phyloP scores from a whole-genome alignment of 768 basidiomycete genomes.

The Auricularia sp. region DNA sequence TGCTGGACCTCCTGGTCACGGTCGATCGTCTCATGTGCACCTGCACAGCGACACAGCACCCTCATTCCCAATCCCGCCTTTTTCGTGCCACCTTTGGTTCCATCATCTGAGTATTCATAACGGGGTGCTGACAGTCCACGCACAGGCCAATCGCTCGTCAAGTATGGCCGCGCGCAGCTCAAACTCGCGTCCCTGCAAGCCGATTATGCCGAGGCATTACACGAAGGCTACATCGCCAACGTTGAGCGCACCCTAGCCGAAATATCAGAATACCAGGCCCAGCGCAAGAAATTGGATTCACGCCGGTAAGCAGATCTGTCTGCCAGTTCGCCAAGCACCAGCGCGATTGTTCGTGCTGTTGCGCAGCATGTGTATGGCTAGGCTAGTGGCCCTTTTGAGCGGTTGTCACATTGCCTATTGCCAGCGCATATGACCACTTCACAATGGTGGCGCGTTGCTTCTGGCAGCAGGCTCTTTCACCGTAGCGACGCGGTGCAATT shows the following conservation, averaged over 20 bases:
- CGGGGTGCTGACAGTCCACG: too few species aligned
- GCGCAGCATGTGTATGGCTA: background rate
- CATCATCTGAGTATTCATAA: too few species aligned
- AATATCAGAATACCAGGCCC: constrained; percentile 72
- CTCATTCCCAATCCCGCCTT: too few species aligned
- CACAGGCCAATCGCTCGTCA: constrained; percentile 60
- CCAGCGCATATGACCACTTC: too few species aligned
- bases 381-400: background rate
- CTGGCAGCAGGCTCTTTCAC: too few species aligned
- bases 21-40: too few species aligned
- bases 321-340: constrained; percentile 8
- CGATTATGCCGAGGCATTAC: constrained; percentile 59
- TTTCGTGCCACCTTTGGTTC: background rate
- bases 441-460: too few species aligned
- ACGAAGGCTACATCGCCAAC: constrained; percentile 61
- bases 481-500: background rate
- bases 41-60: too few species aligned
- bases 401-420: too few species aligned
- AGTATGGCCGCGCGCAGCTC: constrained; percentile 75
- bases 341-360: background rate
- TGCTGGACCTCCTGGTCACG: too few species aligned
- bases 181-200: constrained; percentile 80
- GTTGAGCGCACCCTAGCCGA: constrained; percentile 57
- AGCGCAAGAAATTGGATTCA: constrained; percentile 81
- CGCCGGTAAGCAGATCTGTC: constrained; percentile 39